Percentiles rank a stretch among this genome's conserved stretches.
Evolutionary conservation across 768 basidiomycete genomes (phyloP).

Genomic region (Paxillus involutus): DNA sequence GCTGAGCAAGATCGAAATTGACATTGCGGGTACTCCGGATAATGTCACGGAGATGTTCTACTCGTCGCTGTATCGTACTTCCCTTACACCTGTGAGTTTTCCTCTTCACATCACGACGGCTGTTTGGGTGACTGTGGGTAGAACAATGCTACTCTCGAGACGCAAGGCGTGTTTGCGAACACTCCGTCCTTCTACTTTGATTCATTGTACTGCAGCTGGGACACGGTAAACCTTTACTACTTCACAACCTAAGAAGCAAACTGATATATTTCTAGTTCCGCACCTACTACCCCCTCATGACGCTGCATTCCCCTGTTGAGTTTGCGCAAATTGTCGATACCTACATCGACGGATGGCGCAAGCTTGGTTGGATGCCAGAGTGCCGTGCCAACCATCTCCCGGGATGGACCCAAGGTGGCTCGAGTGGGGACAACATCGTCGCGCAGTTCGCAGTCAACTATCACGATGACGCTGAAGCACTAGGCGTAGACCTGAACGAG

Average conservation of each 20-base stretch:
- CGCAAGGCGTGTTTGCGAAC: conserved; percentile 57
- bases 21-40: conserved; percentile 54
- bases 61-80: conserved; percentile 63
- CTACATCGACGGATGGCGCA: conserved; percentile 71
- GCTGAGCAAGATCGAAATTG: conserved; percentile 64
- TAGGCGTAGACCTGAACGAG: conserved; percentile 63
- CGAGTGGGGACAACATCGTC: conserved; percentile 65
- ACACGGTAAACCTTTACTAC: conserved; percentile 36
- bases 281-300: conserved; percentile 67
- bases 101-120: neutral
- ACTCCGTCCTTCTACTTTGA: conserved; percentile 67
- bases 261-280: conserved; percentile 45
- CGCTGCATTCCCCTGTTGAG: conserved; percentile 64
- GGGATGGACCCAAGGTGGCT: conserved; percentile 75
- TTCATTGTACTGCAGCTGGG: conserved; percentile 70
- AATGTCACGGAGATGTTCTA: conserved; percentile 74
- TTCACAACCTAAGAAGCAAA: neutral
- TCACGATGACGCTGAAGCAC: conserved; percentile 58
- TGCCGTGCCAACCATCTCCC: conserved; percentile 68
- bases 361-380: conserved; percentile 76
- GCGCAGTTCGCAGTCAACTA: conserved; percentile 69
- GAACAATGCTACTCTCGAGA: conserved; percentile 73
- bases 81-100: conserved; percentile 58
- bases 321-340: conserved; percentile 71
- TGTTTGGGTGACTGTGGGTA: conserved; percentile 20